Evolutionary conservation across 495 filamentous ascomycete species (phyloP), one percentile per base, ranked within the genome.

Genomic region (Penicillium flavigenum): DNA sequence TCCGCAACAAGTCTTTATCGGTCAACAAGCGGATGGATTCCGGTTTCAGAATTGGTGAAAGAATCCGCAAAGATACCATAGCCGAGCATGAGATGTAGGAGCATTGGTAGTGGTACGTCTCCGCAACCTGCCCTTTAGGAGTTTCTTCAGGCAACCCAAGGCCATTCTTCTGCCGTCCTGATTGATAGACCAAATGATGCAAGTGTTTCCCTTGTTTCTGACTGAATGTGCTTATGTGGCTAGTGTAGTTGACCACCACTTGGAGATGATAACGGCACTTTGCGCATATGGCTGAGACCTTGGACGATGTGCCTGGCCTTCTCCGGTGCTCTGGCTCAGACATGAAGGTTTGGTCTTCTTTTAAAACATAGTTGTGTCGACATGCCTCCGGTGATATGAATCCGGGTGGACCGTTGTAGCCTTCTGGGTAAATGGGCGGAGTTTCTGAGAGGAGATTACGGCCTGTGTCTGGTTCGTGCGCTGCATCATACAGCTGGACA

Each of bases 31-130:
- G 56, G 0, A 88, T 65, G 68, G 79, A 78, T 22, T 78, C 65
- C 2, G 71, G 59, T 4, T 53, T 66, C 26, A 91, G 63, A 0
- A 85, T 74, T 2, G 83, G 83, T 6, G 77, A 76, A 44, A 77
- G 69, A 12, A 86, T 70, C 16, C 77, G 74, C 45, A 92, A 74
- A 2, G 72, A 72, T n/a, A 88, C 69, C 45, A 71, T 72, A 20
- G 80, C 79, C 1, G 78, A 65, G 59, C 88, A 91, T 24, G 71
- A 65, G 16, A 72, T 59, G 17, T 79, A 72, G 0, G 85, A 85
- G 69, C 90, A 95, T 56, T 74, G 71, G 64, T 86, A 92, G 31
- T 66, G 57, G 47, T 74, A 78, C 16, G 70, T 68, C 60, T 79
- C 76, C 2, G 62, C 68, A 14, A 58, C 51, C 60, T 77, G 75